A percentile compares a stretch with the other conserved stretches of the same genome.
These are phyloP conservation scores for Calonectria multiphialidica DNA, from an alignment of 2,329 filamentous ascomycete genomes.

Conservation along the genomic window DNA sequence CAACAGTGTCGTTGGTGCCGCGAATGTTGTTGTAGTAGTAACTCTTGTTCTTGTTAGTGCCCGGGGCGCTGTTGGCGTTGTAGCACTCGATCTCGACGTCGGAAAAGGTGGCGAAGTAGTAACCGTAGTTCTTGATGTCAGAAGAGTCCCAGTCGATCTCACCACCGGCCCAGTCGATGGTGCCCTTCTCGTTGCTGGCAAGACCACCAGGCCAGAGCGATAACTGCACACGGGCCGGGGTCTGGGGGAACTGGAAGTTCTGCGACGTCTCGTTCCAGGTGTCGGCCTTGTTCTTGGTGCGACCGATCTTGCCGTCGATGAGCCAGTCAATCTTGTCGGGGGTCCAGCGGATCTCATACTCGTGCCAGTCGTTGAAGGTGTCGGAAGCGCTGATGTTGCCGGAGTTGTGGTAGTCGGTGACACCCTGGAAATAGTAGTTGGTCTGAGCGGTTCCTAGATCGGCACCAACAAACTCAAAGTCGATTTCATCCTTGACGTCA, in stretches of 20 bases:
- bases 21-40: constrained; percentile 79
- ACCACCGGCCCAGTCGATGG: constrained; percentile 92
- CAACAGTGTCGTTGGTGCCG: constrained; percentile 82
- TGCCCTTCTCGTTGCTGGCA: constrained; percentile 82
- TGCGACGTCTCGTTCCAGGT: constrained; percentile 90
- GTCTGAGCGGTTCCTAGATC: constrained; percentile 85
- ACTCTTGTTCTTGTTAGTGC: constrained; percentile 75
- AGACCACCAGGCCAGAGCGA: constrained; percentile 97
- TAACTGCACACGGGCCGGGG: constrained; percentile 89
- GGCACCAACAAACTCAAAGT: constrained; percentile 92
- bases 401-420: constrained; percentile 85
- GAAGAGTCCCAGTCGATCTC: constrained; percentile 84
- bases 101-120: constrained; percentile 87
- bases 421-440: constrained; percentile 97
- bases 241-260: constrained; percentile 91
- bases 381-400: constrained; percentile 77
- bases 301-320: constrained; percentile 83
- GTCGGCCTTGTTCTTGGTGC: constrained; percentile 78
- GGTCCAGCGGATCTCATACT: constrained; percentile 94
- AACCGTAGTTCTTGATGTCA: constrained; percentile 84
- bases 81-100: constrained; percentile 90
- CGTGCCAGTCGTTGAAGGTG: constrained; percentile 84
- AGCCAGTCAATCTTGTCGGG: constrained; percentile 89
- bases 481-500: constrained; percentile 98
- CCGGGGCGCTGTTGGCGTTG: constrained; percentile 71